phyloP scores from a whole-genome alignment of 345 rosid species.

The Populus pruinosa region DNA sequence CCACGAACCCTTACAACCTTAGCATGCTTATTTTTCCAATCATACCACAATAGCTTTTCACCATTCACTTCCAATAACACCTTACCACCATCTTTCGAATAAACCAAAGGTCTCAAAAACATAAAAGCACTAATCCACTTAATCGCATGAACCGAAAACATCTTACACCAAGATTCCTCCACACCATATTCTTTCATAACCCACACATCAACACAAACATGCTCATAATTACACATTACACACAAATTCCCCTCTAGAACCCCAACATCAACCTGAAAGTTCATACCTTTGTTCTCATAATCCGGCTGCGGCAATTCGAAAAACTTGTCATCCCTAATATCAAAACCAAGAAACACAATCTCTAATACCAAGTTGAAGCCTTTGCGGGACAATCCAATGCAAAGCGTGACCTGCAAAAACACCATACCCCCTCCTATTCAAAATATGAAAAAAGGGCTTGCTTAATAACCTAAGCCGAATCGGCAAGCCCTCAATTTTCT shows the following conservation, averaged over 20 bases:
- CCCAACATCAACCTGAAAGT: constrained; percentile 27
- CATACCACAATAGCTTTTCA: constrained; percentile 53
- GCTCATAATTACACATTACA: constrained; percentile 29
- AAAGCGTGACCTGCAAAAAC: constrained; percentile 29
- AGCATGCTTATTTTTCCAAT: constrained; percentile 30
- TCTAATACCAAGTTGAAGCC: constrained; percentile 9
- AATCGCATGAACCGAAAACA: constrained; percentile 26
- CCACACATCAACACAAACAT: constrained; percentile 49
- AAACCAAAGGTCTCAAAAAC: constrained; percentile 40
- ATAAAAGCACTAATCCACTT: background rate
- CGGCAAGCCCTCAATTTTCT: constrained; percentile 27
- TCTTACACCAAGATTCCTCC: constrained; percentile 49
- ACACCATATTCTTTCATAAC: constrained; percentile 52
- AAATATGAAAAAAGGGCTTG: constrained; percentile 22
- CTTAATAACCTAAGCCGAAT: constrained; percentile 8
- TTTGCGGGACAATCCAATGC: constrained; percentile 43
- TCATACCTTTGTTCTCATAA: background rate
- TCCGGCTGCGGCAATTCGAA: constrained; percentile 24
- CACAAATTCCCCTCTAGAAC: constrained; percentile 47
- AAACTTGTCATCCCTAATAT: constrained; percentile 21
- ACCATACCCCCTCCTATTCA: constrained; percentile 33
- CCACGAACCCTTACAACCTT: constrained; percentile 31
- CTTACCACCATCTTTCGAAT: constrained; percentile 31
- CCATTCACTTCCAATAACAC: constrained; percentile 45
- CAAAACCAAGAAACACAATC: constrained; percentile 26